Percentiles rank a stretch among this genome's conserved stretches.
Conservation (phyloP, 1,284 basidiomycete species). For the Pyrrhoderma noxium region DNA sequence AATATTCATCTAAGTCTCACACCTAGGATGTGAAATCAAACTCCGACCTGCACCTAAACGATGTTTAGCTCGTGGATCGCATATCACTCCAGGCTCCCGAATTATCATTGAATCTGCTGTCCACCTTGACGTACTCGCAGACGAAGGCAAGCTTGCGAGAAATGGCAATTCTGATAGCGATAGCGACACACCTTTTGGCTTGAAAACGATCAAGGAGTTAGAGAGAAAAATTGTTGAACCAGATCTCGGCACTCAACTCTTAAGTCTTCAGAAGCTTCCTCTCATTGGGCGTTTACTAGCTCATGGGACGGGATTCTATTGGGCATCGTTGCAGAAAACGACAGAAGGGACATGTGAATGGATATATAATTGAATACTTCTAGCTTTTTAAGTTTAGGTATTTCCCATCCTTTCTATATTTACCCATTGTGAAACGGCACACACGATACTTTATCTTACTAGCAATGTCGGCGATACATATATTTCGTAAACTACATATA, state of each 20-base stretch:
- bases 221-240: not conserved
- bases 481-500: no score
- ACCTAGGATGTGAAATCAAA: constrained; percentile 21
- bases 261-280: constrained; percentile 15
- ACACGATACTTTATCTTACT: no score
- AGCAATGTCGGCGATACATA: no score
- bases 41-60: constrained; percentile 16
- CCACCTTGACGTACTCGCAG: constrained; percentile 5
- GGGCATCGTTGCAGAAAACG: constrained; percentile 20
- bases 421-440: no score
- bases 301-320: constrained; percentile 22
- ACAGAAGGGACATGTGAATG: constrained; percentile 20
- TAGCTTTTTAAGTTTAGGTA: no score
- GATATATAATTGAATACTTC: constrained; percentile 17
- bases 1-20: constrained; percentile 11
- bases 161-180: not conserved
- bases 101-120: constrained; percentile 20
- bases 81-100: constrained; percentile 21
- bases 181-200: not conserved
- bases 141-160: constrained; percentile 6
- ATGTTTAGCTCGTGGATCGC: constrained; percentile 18
- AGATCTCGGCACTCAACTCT: no score
- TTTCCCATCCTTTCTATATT: no score
- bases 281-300: constrained; percentile 20
- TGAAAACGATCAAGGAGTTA: not conserved